Base-by-base conservation (phyloP, 257 asterid species). In the Solanum paucissectum region DNA sequence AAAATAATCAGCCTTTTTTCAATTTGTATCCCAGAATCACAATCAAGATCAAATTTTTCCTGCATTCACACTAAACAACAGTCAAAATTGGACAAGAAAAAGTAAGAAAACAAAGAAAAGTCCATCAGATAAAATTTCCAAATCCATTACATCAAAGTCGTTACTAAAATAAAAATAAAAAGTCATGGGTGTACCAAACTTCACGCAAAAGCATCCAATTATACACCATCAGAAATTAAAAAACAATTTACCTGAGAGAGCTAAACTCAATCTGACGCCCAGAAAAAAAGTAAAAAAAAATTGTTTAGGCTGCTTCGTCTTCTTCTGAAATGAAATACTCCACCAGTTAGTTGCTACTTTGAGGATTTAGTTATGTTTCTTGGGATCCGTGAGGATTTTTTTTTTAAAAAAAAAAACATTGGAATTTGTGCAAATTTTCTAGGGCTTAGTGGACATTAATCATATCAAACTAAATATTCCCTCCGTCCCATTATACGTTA, bases 161-260 rank as follows among this genome's bases (percentile, higher is more conserved):
- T 90, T 92, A 34, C 3, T n/a, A 64, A n/a, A 73, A 8, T 29
- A 36, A 20, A 11, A 90, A 4, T n/a, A 87, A 91, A 89, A 91
- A 83, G 88, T 85, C 84, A 88, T 66, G 71, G 68, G 69, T 83
- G 88, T 88, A 90, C 91, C 84, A 92, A 90, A 87, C 94, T 93
- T 92, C 88, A 93, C 90, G 93, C 93, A 91, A 93, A 94, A 88
- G 93, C 94, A 90, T 90, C 86, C 83, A 89, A 88, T 82, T 81
- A 13, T 83, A 82, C 13, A 82, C 71, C n/a, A 89, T 88, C 84
- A 79, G 33, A 34, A 40, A 76, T 76, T 76, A 7, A n/a, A 40
- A 38, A 76, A 76, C 55, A 88, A 52, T 71, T 69, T 69, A 86
- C 88, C 83, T 42, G 25, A 71, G 6, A 20, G 74, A 72, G 16